Evolutionary conservation across 768 basidiomycete genomes (phyloP), one percentile per base, ranked within the genome.

Genomic region (Suillus cothurnatus): DNA sequence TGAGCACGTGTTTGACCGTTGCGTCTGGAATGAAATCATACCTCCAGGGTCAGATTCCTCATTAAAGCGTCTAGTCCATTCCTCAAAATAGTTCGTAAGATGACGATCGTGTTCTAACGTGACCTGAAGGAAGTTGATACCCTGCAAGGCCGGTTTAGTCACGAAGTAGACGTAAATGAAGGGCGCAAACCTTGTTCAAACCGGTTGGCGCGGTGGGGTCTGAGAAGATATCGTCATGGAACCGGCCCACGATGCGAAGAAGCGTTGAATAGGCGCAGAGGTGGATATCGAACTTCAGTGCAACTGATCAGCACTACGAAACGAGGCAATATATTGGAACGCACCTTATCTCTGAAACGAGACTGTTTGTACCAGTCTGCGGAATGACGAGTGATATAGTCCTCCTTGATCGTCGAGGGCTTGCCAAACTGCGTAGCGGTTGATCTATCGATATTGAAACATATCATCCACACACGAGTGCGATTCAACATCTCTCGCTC

Each of bases 391-490:
- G 92, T 86, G 68, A 91, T 86, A 63, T 84, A 89, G 72, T 95
- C 93, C 70, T 95, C 94, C 70, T 91, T 90, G 72, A 96, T 89
- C 11, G 93, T 94, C 15, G 89, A 89, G 3, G 94, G 93, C 76
- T 95, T 95, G 4, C 94, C 95, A 73, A 94, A 93, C 73, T 95
- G 91, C 3, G 91, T 94, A 2, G 93, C 89, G 3, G 91, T 90
- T 32, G 93, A 95, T 21, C 92, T 86, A 74, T 97, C 95, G 64
- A 96, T 75, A 72, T 93, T 93, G 79, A 90, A 95, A 74, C 93
- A 95, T 60, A 92, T 91, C 82, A 96, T 85, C 94, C 94, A 97
- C 34, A 90, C 88, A n/a, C 95, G 81, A 49, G 87, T 88, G 64
- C 91, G 87, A 74, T 97, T 96, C 71, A 95, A 77, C 39, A 92